These are phyloP conservation scores for Leishmania tarentolae DNA, from an alignment of 208 protist genomes.

Conservation along the genomic window DNA sequence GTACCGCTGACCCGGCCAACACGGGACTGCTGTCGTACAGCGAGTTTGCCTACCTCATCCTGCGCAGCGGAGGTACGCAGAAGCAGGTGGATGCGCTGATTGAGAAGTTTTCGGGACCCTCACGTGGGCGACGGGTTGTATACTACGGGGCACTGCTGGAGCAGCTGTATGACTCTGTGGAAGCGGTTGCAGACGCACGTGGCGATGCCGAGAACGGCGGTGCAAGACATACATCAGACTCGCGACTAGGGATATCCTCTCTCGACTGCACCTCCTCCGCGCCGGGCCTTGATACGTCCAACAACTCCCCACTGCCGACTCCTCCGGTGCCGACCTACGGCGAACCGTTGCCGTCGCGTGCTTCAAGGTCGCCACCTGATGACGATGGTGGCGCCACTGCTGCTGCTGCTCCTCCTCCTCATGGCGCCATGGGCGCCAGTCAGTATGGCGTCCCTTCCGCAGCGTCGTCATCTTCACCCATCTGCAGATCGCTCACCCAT, in stretches of 20 bases:
- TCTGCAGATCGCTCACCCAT: conserved; percentile 8
- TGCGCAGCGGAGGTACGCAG: conserved; percentile 33
- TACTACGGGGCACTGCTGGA: conserved; percentile 30
- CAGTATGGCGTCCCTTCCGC: neutral
- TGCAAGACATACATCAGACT: neutral
- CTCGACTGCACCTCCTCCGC: neutral
- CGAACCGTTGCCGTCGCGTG: neutral
- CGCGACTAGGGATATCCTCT: neutral
- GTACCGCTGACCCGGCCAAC: conserved; percentile 15
- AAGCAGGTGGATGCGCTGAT: conserved; percentile 40
- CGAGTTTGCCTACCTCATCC: conserved; percentile 36
- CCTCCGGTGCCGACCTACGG: neutral
- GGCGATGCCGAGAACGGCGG: neutral
- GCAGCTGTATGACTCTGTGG: conserved; percentile 20
- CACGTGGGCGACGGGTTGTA: conserved; percentile 20
- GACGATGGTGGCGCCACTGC: neutral
- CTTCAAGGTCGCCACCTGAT: neutral
- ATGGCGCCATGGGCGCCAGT: neutral
- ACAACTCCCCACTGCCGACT: conserved; percentile 17
- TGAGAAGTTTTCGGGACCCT: conserved; percentile 25
- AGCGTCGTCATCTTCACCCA: conserved; percentile 1
- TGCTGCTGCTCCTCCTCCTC: neutral
- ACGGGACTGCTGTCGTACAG: conserved; percentile 34
- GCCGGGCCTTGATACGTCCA: neutral
- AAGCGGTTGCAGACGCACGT: neutral